phyloP scores from a whole-genome alignment of 495 filamentous ascomycete species.

The Recurvomyces mirabilis region DNA sequence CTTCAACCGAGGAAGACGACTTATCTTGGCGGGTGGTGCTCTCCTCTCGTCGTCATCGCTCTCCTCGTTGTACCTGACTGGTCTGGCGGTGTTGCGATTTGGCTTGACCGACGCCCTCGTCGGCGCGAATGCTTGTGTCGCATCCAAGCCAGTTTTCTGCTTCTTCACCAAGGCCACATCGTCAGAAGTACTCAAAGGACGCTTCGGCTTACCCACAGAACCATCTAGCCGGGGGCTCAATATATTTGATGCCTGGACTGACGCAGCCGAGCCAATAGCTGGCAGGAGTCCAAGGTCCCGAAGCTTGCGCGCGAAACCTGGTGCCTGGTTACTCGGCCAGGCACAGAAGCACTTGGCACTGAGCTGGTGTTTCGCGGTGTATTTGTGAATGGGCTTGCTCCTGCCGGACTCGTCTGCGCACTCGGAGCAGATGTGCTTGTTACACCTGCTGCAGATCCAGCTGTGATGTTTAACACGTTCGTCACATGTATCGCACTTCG shows the following conservation, averaged over 20 bases:
- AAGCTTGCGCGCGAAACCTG: no score
- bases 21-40: no score
- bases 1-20: no score
- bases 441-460: slow-evolving; percentile 7
- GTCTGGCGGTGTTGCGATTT: no score
- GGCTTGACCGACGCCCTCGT: no score
- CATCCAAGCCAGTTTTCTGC: not conserved
- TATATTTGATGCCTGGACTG: no score
- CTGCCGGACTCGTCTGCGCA: slow-evolving; percentile 5
- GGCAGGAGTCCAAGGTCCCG: no score
- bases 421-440: slow-evolving; percentile 13
- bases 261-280: no score
- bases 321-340: not conserved
- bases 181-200: not conserved
- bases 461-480: slow-evolving; percentile 7
- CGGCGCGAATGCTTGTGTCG: not conserved
- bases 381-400: not conserved
- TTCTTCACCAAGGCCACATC: no score
- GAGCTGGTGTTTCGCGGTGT: slow-evolving; percentile 2
- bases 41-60: no score
- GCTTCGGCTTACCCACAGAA: not conserved
- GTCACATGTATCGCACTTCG: slow-evolving; percentile 12
- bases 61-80: no score
- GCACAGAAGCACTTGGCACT: not conserved
- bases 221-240: no score